Percentiles rank a stretch among this genome's conserved stretches.
These are phyloP conservation scores for Grigorovia yakushimaensis DNA, from an alignment of 805 yeast genomes.

Conservation along the genomic window DNA sequence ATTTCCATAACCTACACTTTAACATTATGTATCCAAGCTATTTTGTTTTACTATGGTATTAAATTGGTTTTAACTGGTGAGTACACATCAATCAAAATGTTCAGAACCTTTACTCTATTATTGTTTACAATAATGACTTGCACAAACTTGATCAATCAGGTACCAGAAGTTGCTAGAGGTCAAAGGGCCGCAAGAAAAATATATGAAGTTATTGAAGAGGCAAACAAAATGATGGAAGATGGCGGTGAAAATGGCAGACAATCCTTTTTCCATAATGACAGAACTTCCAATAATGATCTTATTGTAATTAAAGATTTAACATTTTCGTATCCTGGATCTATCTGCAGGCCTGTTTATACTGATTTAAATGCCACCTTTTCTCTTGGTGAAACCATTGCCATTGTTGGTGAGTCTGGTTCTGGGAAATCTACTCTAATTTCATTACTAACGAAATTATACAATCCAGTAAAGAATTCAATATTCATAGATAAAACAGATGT, in stretches of 20 bases:
- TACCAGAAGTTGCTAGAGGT: slow-evolving; percentile 79
- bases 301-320: slow-evolving; percentile 36
- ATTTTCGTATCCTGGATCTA: slow-evolving; percentile 39
- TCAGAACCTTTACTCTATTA: slow-evolving; percentile 63
- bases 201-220: slow-evolving; percentile 29
- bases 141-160: slow-evolving; percentile 44
- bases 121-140: slow-evolving; percentile 65
- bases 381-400: slow-evolving; percentile 45
- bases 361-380: slow-evolving; percentile 35
- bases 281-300: slow-evolving; percentile 6
- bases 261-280: not conserved
- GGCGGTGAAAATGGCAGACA: slow-evolving; percentile 2
- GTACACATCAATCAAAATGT: slow-evolving; percentile 46
- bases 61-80: slow-evolving; percentile 48
- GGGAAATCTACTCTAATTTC: slow-evolving; percentile 78
- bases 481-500: slow-evolving; percentile 41
- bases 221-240: slow-evolving; percentile 5
- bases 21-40: slow-evolving; percentile 53
- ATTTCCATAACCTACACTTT: slow-evolving; percentile 47
- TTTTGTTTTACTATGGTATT: slow-evolving; percentile 74
- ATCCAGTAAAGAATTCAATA: slow-evolving; percentile 30
- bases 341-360: slow-evolving; percentile 28
- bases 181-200: slow-evolving; percentile 58
- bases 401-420: slow-evolving; percentile 81
- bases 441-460: slow-evolving; percentile 47